These are phyloP conservation scores for Fusarium sp. DNA, from an alignment of 2,329 filamentous ascomycete genomes.

Conservation along the genomic window DNA sequence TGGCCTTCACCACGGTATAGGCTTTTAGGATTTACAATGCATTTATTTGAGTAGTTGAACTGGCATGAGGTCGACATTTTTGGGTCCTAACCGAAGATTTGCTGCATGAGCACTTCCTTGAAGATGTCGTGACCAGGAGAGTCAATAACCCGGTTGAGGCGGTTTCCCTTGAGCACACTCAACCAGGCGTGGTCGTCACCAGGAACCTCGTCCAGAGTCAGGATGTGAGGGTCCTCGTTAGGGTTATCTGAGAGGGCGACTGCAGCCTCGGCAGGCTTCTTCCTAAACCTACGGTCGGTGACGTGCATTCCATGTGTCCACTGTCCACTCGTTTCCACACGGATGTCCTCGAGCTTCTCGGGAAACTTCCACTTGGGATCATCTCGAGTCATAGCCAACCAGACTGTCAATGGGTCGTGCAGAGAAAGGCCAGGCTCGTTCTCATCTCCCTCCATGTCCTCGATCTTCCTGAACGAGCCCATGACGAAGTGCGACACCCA, in stretches of 20 bases:
- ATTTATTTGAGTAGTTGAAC: conserved; percentile 32
- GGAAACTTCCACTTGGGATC: conserved; percentile 68
- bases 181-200: conserved; percentile 84
- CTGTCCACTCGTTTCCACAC: conserved; percentile 89
- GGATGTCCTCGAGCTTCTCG: conserved; percentile 78
- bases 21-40: conserved; percentile 14
- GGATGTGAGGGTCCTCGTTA: conserved; percentile 53
- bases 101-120: conserved; percentile 72
- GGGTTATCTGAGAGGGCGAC: conserved; percentile 56
- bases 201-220: conserved; percentile 62
- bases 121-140: conserved; percentile 77
- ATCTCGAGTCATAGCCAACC: conserved; percentile 76
- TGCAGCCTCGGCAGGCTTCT: conserved; percentile 61
- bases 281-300: conserved; percentile 75
- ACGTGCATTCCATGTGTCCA: conserved; percentile 96
- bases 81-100: conserved; percentile 64
- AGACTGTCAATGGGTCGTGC: conserved; percentile 82
- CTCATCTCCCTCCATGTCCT: conserved; percentile 68
- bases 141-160: conserved; percentile 77
- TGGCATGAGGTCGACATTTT: conserved; percentile 20
- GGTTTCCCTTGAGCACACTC: conserved; percentile 78
- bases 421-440: conserved; percentile 71
- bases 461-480: conserved; percentile 77
- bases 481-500: conserved; percentile 79
- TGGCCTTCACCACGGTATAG: conserved; percentile 38